Evolutionary conservation across 768 basidiomycete species (phyloP), one percentile per base, ranked within the genome.

Genomic region (Inosperma sp.): DNA sequence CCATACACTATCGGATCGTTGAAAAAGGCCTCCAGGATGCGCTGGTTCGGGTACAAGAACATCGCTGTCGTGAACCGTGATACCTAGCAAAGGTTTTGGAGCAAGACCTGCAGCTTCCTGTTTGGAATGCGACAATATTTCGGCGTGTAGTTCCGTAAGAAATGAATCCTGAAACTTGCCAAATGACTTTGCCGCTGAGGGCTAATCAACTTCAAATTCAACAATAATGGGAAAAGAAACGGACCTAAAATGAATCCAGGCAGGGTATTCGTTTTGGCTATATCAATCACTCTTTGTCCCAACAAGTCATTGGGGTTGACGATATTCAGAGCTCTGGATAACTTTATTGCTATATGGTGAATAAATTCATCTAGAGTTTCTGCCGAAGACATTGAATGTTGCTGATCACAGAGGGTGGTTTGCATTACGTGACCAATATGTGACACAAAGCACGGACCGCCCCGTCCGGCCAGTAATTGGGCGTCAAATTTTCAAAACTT

Each of bases 161-260:
- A 89, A 88, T 29, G 83, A 80, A 62, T 83, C 80, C 62, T 84
- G 77, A 63, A 94, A 93, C 74, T 88, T 88, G 65, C 90, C 92
- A 71, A 96, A 94, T 26, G 84, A 72, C 55, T 75, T 79, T 27
- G 87, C 86, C 58, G 90, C 89, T 84, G 58, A 1, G 55, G 19
- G 36, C n/a, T 21, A 46, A 27, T 51, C 14, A 45, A 12, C 48
- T 54, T 21, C 12, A 34, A 33, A 48, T 16, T 16, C 13, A 8
- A 34, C 43, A 19, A 21, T 14, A 16, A 39, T 17, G 22, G 31
- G 29, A n/a, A 7, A 10, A 7, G 27, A 43, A 30, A 62, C 73
- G 39, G 52, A 88, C 88, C 88, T 68, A 76, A 75, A 39, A 81
- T 77, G 64, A 93, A 92, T 3, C 75, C 81, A 10, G 80, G 75